phyloP scores from a whole-genome alignment of 202 grass and related monocot species.

The Setaria italica region DNA sequence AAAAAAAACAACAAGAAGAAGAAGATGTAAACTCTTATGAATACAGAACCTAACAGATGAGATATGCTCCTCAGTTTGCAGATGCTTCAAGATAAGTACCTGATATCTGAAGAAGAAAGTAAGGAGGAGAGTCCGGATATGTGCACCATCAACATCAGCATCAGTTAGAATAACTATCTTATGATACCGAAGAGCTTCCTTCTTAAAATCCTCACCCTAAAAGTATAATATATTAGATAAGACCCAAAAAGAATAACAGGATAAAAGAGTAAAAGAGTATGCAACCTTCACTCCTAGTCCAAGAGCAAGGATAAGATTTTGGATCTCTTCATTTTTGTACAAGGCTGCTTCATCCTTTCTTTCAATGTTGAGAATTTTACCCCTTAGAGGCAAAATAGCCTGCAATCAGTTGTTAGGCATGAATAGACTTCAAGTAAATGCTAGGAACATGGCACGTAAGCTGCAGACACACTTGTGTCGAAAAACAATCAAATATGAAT shows the following conservation, averaged over 20 bases:
- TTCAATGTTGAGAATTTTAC: constrained; percentile 99
- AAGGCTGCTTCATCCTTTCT: constrained; percentile 89
- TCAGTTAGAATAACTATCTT: constrained; percentile 96
- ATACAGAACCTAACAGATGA: constrained; percentile 11
- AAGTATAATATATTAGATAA: constrained; percentile 43
- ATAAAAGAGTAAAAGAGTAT: constrained; percentile 39
- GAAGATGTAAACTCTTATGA: constrained; percentile 6
- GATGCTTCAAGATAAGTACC: constrained; percentile 49
- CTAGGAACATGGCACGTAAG: constrained; percentile 1
- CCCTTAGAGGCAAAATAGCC: constrained; percentile 95
- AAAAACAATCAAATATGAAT: constrained; percentile 6
- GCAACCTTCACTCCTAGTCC: constrained; percentile 95
- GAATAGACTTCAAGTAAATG: constrained; percentile 36
- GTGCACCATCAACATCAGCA: constrained; percentile 98
- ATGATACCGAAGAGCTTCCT: constrained; percentile 93
- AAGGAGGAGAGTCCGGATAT: constrained; percentile 95
- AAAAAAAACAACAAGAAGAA: too few species aligned
- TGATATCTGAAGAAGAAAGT: constrained; percentile 99
- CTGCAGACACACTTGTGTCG: neutral
- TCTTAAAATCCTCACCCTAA: constrained; percentile 99
- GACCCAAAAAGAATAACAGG: constrained; percentile 18
- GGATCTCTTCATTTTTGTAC: constrained; percentile 99
- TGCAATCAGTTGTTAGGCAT: constrained; percentile 56
- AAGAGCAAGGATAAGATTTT: constrained; percentile 95
- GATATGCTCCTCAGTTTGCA: constrained; percentile 21